phyloP scores from a whole-genome alignment of 176 grass and related monocot genomes.

The Otatea glauca region DNA sequence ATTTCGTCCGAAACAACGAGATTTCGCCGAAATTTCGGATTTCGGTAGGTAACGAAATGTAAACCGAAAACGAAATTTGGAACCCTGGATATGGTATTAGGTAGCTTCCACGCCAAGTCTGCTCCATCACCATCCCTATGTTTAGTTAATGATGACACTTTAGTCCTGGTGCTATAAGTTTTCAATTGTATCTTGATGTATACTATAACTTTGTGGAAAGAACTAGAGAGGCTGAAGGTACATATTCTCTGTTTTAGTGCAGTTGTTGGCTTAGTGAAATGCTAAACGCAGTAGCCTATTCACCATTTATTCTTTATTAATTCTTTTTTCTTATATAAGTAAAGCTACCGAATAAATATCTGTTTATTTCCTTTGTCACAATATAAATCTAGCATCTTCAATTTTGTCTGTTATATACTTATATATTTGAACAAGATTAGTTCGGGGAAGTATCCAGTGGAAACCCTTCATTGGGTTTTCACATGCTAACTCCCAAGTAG shows the following conservation, averaged over 20 bases:
- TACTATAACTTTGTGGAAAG: background rate
- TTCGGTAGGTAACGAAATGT: too few relatives aligned
- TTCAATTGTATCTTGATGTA: background rate
- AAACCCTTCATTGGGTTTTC: background rate
- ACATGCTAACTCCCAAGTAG: background rate
- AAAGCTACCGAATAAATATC: background rate
- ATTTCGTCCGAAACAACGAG: too few relatives aligned
- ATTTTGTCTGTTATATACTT: constrained; percentile 4
- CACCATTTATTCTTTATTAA: background rate
- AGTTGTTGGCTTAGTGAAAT: background rate
- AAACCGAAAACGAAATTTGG: too few relatives aligned
- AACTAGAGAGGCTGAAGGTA: background rate
- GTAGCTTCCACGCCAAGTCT: background rate
- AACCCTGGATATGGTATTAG: background rate
- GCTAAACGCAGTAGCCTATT: background rate
- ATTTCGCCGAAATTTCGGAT: too few relatives aligned
- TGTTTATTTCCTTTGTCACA: background rate
- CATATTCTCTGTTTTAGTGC: background rate
- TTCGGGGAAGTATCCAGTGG: background rate
- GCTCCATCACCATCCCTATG: background rate
- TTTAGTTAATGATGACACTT: background rate
- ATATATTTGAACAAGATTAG: constrained; percentile 15
- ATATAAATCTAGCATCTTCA: background rate
- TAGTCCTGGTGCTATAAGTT: background rate
- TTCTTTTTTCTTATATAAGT: background rate